Percentiles rank a stretch among this genome's conserved stretches.
phyloP scores from a whole-genome alignment of 2,329 filamentous ascomycete genomes.

The Fusarium sp. region DNA sequence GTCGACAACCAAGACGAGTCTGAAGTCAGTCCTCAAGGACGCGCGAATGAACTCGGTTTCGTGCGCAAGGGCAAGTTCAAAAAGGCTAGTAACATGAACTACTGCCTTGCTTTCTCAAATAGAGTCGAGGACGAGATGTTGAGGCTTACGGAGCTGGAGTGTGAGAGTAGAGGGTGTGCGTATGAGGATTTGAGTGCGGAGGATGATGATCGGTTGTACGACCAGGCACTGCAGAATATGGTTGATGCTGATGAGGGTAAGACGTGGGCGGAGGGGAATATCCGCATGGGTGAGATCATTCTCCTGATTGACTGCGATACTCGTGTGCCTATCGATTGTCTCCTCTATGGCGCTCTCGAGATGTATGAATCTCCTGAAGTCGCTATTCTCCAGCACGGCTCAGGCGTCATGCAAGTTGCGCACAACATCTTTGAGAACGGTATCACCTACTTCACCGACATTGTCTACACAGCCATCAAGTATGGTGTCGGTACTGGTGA shows the following conservation, averaged over 20 bases:
- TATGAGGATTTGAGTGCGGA: conserved; percentile 57
- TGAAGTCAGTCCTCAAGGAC: conserved; percentile 36
- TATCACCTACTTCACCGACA: conserved; percentile 82
- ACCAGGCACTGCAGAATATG: conserved; percentile 56
- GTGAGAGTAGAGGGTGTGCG: conserved; percentile 27
- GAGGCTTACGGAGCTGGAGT: conserved; percentile 34
- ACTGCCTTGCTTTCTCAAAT: conserved; percentile 64
- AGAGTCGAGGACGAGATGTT: conserved; percentile 64
- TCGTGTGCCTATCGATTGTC: conserved; percentile 69
- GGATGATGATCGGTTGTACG: conserved; percentile 58
- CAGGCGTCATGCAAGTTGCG: conserved; percentile 81
- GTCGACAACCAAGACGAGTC: conserved; percentile 56
- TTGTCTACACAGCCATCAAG: conserved; percentile 78
- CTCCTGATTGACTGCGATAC: conserved; percentile 76
- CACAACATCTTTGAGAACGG: conserved; percentile 77
- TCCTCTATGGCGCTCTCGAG: conserved; percentile 75
- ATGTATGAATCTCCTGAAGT: conserved; percentile 77
- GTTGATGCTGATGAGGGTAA: conserved; percentile 60
- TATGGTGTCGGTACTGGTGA: conserved; percentile 78
- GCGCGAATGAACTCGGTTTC: conserved; percentile 58
- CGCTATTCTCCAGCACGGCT: conserved; percentile 77
- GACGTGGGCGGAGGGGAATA: conserved; percentile 67
- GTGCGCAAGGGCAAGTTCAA: conserved; percentile 70
- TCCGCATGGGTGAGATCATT: conserved; percentile 67
- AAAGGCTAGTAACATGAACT: conserved; percentile 77